phyloP scores from a whole-genome alignment of 306 rosid species.

The Luffa aegyptiaca region DNA sequence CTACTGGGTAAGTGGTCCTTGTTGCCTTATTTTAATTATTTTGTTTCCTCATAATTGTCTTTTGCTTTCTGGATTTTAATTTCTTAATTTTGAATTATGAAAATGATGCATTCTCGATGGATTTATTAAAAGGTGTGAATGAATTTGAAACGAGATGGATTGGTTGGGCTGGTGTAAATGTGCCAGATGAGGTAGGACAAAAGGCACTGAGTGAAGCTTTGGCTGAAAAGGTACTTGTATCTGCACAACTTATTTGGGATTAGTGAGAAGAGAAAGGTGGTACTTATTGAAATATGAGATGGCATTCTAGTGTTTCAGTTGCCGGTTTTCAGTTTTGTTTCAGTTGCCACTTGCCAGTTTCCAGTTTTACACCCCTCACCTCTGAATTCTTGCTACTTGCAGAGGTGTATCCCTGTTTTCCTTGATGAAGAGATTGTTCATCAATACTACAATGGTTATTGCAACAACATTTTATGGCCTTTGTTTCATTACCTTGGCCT shows the following conservation, averaged over 20 bases:
- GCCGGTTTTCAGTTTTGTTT: neutral
- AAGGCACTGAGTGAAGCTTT: slow-evolving; percentile 74
- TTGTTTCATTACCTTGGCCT: slow-evolving; percentile 92
- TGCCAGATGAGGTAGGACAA: slow-evolving; percentile 79
- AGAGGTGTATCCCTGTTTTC: slow-evolving; percentile 88
- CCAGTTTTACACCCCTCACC: neutral
- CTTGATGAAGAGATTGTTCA: slow-evolving; percentile 90
- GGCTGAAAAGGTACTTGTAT: slow-evolving; percentile 57
- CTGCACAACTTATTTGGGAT: neutral
- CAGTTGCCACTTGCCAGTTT: neutral
- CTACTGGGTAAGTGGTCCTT: slow-evolving; percentile 52
- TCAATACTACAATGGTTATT: slow-evolving; percentile 87
- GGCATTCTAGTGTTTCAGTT: neutral
- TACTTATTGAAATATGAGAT: neutral
- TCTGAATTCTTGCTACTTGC: slow-evolving; percentile 13
- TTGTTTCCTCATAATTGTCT: neutral
- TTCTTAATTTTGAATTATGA: slow-evolving; percentile 7
- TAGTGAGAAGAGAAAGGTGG: neutral
- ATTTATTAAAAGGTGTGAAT: slow-evolving; percentile 58
- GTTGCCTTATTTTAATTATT: slow-evolving; percentile 1
- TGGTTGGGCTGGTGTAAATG: slow-evolving; percentile 96
- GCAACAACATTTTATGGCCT: slow-evolving; percentile 92
- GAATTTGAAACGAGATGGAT: slow-evolving; percentile 86
- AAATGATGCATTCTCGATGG: slow-evolving; percentile 11
- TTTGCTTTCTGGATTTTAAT: neutral